Conservation (phyloP, 441 rosid species). For the Isatis lusitanica region DNA sequence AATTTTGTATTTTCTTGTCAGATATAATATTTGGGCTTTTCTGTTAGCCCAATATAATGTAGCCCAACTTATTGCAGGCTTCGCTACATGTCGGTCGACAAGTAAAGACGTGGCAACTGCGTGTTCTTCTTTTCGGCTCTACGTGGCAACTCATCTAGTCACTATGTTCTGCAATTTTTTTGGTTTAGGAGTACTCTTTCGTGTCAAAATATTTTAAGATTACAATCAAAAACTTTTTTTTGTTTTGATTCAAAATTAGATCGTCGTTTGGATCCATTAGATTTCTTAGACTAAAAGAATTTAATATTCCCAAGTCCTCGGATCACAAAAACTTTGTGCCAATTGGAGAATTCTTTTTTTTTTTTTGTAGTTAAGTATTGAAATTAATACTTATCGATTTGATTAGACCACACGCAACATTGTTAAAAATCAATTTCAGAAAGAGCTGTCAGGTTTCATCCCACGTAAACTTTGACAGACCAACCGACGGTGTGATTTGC, state of each 20-base stretch:
- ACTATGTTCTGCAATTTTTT: background rate
- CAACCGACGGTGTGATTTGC: slow-evolving; percentile 27
- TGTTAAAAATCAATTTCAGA: background rate
- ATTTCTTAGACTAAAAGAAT: background rate
- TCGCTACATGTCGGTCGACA: background rate
- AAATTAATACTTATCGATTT: slow-evolving; percentile 10
- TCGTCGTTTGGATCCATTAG: background rate
- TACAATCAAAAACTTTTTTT: background rate
- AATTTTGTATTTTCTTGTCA: background rate
- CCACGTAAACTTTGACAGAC: slow-evolving; percentile 34
- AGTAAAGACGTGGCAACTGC: background rate
- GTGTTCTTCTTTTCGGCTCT: background rate
- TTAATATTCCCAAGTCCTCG: slow-evolving; percentile 15
- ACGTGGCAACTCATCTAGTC: background rate
- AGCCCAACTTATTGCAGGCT: background rate
- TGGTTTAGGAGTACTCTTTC: too few relatives aligned
- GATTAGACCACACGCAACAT: slow-evolving; percentile 31
- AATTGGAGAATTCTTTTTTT: background rate
- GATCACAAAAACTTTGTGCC: slow-evolving; percentile 25
- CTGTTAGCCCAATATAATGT: background rate
- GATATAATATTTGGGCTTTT: background rate
- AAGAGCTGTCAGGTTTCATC: slow-evolving; percentile 32
- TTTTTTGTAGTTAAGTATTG: background rate
- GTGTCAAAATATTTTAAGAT: background rate
- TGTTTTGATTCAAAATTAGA: background rate